These are phyloP conservation scores for Kalmanozyma brasiliensis DNA, from an alignment of 1,284 basidiomycete species.

Conservation along the genomic window DNA sequence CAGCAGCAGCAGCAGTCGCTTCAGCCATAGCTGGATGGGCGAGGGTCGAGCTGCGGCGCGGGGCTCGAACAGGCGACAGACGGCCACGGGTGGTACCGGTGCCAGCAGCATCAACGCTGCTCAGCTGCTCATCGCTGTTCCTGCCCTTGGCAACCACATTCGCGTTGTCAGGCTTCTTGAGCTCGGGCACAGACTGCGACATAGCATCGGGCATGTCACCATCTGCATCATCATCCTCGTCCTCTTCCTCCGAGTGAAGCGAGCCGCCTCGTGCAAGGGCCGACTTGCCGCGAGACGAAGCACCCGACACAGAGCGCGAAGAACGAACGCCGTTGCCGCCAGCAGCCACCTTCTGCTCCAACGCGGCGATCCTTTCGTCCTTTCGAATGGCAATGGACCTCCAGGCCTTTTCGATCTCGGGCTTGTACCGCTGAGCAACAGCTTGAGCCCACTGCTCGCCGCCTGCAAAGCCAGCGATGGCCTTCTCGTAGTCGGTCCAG, in stretches of 20 bases:
- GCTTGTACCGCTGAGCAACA: constrained; percentile 51
- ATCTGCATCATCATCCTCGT: constrained; percentile 19
- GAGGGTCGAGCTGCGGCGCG: constrained; percentile 30
- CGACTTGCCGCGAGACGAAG: constrained; percentile 17
- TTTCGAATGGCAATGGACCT: constrained; percentile 14
- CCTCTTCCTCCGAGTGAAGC: constrained; percentile 27
- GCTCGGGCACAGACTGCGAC: constrained; percentile 58
- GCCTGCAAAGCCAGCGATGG: constrained; percentile 60
- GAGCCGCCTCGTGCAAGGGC: constrained; percentile 29
- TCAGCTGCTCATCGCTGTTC: constrained; percentile 10
- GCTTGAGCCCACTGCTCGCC: constrained; percentile 61
- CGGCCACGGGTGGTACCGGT: constrained; percentile 9
- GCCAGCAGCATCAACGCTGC: neutral
- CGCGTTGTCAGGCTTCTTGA: constrained; percentile 35
- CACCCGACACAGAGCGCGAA: constrained; percentile 29
- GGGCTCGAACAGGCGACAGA: constrained; percentile 18
- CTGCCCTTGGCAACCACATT: no score
- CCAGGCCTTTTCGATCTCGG: constrained; percentile 51
- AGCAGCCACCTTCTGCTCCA: constrained; percentile 14
- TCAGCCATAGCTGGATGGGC: constrained; percentile 28
- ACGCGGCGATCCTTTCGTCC: constrained; percentile 25
- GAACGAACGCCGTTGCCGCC: constrained; percentile 2
- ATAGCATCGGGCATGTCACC: constrained; percentile 39
- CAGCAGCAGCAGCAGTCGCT: constrained; percentile 8
- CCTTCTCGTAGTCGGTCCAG: constrained; percentile 63